Evolutionary conservation across 2,329 filamentous ascomycete genomes (phyloP).

Genomic region (Didymella arachidicola): DNA sequence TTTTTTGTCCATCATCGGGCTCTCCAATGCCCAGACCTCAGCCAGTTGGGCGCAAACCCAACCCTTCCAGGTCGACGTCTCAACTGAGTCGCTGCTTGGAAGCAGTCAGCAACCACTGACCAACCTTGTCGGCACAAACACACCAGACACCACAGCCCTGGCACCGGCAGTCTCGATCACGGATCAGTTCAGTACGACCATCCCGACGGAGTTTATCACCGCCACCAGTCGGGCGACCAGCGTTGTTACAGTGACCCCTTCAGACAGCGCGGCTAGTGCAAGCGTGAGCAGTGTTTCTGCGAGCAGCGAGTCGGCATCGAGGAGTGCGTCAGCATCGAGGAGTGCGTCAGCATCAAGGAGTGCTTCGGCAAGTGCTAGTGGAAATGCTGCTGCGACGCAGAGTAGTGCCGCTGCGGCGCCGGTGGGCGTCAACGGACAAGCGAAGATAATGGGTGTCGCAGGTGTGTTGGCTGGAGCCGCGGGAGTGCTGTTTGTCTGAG

Average conservation of each 20-base stretch:
- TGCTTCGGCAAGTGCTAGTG: constrained; percentile 2
- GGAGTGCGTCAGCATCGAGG: neutral
- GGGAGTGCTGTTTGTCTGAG: constrained; percentile 27
- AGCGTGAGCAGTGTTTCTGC: constrained; percentile 10
- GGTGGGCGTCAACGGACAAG: constrained; percentile 1
- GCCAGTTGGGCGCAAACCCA: constrained; percentile 22
- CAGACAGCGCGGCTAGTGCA: constrained; percentile 2
- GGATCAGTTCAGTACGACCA: constrained; percentile 6
- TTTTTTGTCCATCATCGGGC: constrained; percentile 25
- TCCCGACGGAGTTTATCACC: constrained; percentile 12
- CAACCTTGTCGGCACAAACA: constrained; percentile 7
- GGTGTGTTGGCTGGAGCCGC: constrained; percentile 32
- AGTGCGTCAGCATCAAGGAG: neutral
- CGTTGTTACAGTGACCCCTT: neutral
- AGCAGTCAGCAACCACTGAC: constrained; percentile 14
- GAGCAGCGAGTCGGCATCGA: constrained; percentile 8
- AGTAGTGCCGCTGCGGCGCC: constrained; percentile 20
- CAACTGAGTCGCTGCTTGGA: constrained; percentile 18
- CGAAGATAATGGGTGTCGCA: constrained; percentile 27
- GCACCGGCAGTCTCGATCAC: neutral
- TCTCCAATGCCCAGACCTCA: constrained; percentile 16
- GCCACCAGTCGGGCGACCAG: constrained; percentile 1
- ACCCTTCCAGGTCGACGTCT: constrained; percentile 26
- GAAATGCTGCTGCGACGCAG: constrained; percentile 2
- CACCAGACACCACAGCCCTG: constrained; percentile 2